Evolutionary conservation across 1,284 basidiomycete genomes (phyloP), one percentile per base, ranked within the genome.

Genomic region (Mycena citricolor): DNA sequence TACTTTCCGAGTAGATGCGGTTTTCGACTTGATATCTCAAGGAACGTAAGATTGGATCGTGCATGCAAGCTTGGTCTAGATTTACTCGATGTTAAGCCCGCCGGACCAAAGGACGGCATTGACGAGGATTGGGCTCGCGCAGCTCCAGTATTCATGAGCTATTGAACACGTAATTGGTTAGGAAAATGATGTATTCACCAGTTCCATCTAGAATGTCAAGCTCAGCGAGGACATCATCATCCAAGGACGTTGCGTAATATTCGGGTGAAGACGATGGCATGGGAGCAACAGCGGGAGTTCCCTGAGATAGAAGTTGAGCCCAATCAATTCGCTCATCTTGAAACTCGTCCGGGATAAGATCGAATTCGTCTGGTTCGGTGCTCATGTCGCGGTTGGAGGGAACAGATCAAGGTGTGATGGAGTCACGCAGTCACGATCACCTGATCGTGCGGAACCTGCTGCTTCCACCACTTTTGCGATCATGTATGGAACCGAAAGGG

Each of bases 271-370:
- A 52, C 17, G 55, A 38, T 25, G 44, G 11, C 29, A 34, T 44
- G 25, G 53, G 39, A 11, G 32, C 47, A n/a, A 59, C 52, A 5
- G n/a, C n/a, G n/a, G n/a, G n/a, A n/a, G n/a, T n/a, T n/a, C n/a
- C n/a, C n/a, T n/a, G n/a, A n/a, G n/a, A n/a, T 5, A 71, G 59
- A 19, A 73, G 39, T 12, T 50, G 46, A 16, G 60, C 61, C 69
- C 70, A 73, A 48, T 73, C 61, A 35, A 70, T 54, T 37, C 61
- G 63, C 41, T 64, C 60, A 21, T 74, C 53, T 2, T 58, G 64
- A 2, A 76, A 70, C 16, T 74, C 70, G 45, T 76, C 76, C 1
- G 66, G 66, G 38, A 72, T 44, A 43, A 58, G 49, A 49, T 70
- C 54, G 28, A 65, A 67, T 16, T 60, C 61, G 42, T 73, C 69